Evolutionary conservation across 2,329 filamentous ascomycete species (phyloP), one percentile per base, ranked within the genome.

Genomic region (Colletotrichum somersetense): DNA sequence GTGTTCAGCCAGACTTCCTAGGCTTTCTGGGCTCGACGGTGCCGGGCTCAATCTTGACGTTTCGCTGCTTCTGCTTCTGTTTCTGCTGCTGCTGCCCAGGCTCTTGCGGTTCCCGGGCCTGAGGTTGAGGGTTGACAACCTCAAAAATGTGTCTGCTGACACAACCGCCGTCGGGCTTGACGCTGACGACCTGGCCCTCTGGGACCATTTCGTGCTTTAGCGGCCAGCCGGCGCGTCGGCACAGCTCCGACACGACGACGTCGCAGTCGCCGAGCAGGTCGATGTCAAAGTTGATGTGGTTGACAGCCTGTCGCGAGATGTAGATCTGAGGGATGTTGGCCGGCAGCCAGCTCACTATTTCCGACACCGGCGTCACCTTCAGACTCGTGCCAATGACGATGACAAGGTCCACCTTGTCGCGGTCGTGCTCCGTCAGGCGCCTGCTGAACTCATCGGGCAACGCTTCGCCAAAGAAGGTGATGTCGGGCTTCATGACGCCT

Each of bases 251-350:
- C 18, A 98, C 93, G 11, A 98, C 91, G 52, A 95, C 89, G 79
- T 99, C 96, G 82, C 96, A 98, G 80, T 98, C 94, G 46, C 96
- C 96, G n/a, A 98, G 87, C 67, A 99, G 88, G 80, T 98, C 95
- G 76, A 99, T 94, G 81, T 99, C 96, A 77, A 99, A 98, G 80
- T 97, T 94, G 80, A 97, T 93, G 81, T 98, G 96, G 46, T 87
- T 87, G 67, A 97, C 93, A 3, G 94, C 92, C 84, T 93, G 92
- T 75, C 93, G 90, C 23, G 92, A 95, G 76, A 98, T 94, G 82
- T 96, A 97, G 74, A 97, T 93, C 82, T 97, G 95, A 8, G 95
- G 95, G 50, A 97, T 90, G 72, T 93, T 82, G n/a, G 90, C 84
- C 1, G 94, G 93, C 55, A 97, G 81, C 77, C 92, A 93, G 46